Evolutionary conservation across 2,329 filamentous ascomycete genomes (phyloP), one percentile per base, ranked within the genome.

Genomic region (Lasiodiplodia hormozganensis): DNA sequence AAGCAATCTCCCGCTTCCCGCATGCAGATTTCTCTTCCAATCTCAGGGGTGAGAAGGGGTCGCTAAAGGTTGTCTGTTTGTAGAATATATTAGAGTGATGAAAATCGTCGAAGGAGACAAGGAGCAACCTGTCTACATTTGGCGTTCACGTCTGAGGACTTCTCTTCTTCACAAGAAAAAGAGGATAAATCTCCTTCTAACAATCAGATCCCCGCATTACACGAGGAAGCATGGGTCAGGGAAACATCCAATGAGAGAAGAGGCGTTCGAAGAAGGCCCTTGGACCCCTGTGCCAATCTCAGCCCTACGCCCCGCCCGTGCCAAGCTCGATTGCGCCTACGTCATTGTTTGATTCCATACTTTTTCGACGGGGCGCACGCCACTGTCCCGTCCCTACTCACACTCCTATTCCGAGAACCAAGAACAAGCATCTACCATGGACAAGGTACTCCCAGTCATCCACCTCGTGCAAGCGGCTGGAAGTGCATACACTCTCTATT

Each of bases 401-500:
- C 52, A 40, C 12, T 18, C n/a, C 18, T 34, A 47, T 23, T 23
- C 21, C 34, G 34, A 10, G 14, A 34, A 23, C 16, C 23, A 36
- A n/a, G 12, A 6, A 7, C 6, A 14, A 18, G 8, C 12, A 12
- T 12, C 51, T 7, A 62, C 4, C 23, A 62, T 68, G 40, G 57
- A 68, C 7, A 62, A 25, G 3, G 10, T 68, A 5, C 49, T 62
- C 11, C 51, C 36, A 11, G 43, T 34, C 16, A 53, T 68, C n/a
- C 66, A 68, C 14, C 3, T 68, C 18, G 47, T 21, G 0, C 56
- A 68, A 52, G 66, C 66, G 0, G 43, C 36, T n/a, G 57, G 25
- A 38, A 66, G 68, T 54, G 65, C 70, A 49, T 79, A 80, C 72
- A 73, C 71, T 25, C 73, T 79, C 16, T 73, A 73, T 70, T 73